Base-by-base conservation (phyloP, 1,284 basidiomycete species). In the Cryptococcus amylolentus region DNA sequence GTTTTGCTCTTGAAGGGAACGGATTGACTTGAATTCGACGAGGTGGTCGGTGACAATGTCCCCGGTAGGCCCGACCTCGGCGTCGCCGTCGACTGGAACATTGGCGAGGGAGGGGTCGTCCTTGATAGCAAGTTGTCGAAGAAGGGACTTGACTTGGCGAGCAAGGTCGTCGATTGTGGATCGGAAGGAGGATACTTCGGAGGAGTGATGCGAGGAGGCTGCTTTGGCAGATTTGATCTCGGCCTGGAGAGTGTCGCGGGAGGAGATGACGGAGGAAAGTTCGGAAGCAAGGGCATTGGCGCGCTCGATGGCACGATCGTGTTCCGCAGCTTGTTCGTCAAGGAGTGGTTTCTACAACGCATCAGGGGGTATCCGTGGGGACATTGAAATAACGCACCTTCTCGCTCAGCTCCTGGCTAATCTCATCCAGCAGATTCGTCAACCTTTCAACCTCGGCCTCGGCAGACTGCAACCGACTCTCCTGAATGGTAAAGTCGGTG, bases 31-130 rank as follows among this genome's bases (percentile, higher is more conserved):
- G 85, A 94, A 98, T 27, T 91, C 84, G 47, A 98, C 89, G 13
- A 98, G 84, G 66, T 93, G 84, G 69, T 89, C 89, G 23, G 90
- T 88, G 74, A 98, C 95, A 62, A 98, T 84, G 61, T 92, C 86
- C 35, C 84, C 81, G 1, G 82, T 82, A 5, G 65, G 62, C 82
- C 67, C 43, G 31, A 68, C 54, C 13, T 82, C 49, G 28, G 69
- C 74, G 65, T 80, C 73, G 18, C 49, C 77, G 48, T 88, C 86
- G 28, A 91, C 80, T 31, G 88, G 83, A 31, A 86, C 84, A 55
- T 88, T 84, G 0, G 84, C 81, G 28, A 95, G 83, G 0, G 84
- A 83, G 1, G 92, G 88, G 72, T 97, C 89, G 53, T 92, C 86
- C 13, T 84, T 82, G 23, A 92, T 81, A 8, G 86, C 86, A 40